Percentiles rank a stretch among this genome's conserved stretches.
phyloP scores from a whole-genome alignment of 805 yeast species.

The Wickerhamomyces chambardii region DNA sequence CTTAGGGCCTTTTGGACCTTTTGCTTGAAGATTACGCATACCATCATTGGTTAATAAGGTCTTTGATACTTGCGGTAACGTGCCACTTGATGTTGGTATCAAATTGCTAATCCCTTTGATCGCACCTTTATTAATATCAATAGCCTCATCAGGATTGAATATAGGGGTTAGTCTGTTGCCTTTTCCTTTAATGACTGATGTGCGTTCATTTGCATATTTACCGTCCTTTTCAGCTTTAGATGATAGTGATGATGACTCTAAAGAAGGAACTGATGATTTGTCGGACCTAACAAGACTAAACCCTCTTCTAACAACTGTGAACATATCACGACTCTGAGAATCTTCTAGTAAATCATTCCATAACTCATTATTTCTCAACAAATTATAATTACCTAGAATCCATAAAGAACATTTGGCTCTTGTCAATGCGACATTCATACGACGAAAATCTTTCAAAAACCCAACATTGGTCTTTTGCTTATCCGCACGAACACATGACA shows the following conservation, averaged over 20 bases:
- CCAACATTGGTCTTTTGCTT: conserved; percentile 57
- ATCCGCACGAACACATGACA: conserved; percentile 93
- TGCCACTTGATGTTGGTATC: background rate
- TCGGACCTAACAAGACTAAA: too few species aligned
- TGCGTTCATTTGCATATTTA: too few species aligned
- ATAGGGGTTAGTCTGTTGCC: background rate
- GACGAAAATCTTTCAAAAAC: conserved; percentile 80
- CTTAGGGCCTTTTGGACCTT: background rate
- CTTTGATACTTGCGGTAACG: too few species aligned
- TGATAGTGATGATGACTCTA: too few species aligned
- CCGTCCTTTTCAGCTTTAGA: too few species aligned
- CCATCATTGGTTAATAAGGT: too few species aligned
- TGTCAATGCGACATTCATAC: conserved; percentile 96
- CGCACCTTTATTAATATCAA: background rate
- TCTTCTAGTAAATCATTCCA: conserved; percentile 68
- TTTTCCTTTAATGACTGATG: too few species aligned
- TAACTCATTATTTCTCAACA: conserved; percentile 53
- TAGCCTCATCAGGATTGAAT: background rate
- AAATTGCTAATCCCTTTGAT: too few species aligned
- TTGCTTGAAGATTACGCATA: too few species aligned
- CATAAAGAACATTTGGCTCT: conserved; percentile 90
- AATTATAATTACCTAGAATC: conserved; percentile 77
- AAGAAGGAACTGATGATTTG: too few species aligned
- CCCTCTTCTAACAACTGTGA: conserved; percentile 10
- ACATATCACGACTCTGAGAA: conserved; percentile 41